phyloP scores from a whole-genome alignment of 352 stramenopile genomes.

The Phytophthora quininea region DNA sequence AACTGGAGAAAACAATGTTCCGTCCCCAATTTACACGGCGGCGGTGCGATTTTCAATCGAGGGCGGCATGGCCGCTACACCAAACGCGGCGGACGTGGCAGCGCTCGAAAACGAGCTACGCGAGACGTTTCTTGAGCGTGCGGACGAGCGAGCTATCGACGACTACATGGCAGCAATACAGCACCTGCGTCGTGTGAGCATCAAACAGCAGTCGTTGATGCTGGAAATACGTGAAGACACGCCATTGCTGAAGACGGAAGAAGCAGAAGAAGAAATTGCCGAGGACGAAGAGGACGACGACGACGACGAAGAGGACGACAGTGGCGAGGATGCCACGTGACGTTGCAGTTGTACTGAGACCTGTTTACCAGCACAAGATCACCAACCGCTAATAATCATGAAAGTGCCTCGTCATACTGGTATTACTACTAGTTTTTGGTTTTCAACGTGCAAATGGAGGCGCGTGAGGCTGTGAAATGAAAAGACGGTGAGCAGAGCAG shows the following conservation, averaged over 20 bases:
- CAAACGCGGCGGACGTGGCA: slow-evolving; percentile 36
- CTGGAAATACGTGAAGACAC: slow-evolving; percentile 24
- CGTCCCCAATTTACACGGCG: slow-evolving; percentile 38
- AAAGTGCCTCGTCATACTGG: slow-evolving; percentile 24
- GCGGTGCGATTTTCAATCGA: slow-evolving; percentile 38
- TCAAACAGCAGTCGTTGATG: slow-evolving; percentile 34
- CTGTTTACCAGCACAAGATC: neutral
- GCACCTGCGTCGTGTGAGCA: slow-evolving; percentile 56
- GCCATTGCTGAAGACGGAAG: slow-evolving; percentile 4
- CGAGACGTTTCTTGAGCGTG: slow-evolving; percentile 65
- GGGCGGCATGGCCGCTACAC: slow-evolving; percentile 1
- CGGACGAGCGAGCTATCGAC: slow-evolving; percentile 65
- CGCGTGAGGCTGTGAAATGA: slow-evolving; percentile 17
- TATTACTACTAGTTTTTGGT: slow-evolving; percentile 31
- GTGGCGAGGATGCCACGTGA: slow-evolving; percentile 4
- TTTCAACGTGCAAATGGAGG: slow-evolving; percentile 32
- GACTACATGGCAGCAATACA: slow-evolving; percentile 74
- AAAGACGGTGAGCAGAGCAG: slow-evolving; percentile 1
- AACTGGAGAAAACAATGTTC: slow-evolving; percentile 1
- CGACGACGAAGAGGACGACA: slow-evolving; percentile 18
- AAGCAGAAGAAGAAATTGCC: slow-evolving; percentile 30
- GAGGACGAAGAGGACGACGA: slow-evolving; percentile 38
- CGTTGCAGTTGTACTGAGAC: too few species aligned
- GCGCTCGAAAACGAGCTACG: slow-evolving; percentile 71
- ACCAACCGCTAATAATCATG: slow-evolving; percentile 2